A percentile compares a stretch with the other conserved stretches of the same genome.
phyloP scores from a whole-genome alignment of 1,284 basidiomycete species.

The Ceratorhiza oryzae-sativae region DNA sequence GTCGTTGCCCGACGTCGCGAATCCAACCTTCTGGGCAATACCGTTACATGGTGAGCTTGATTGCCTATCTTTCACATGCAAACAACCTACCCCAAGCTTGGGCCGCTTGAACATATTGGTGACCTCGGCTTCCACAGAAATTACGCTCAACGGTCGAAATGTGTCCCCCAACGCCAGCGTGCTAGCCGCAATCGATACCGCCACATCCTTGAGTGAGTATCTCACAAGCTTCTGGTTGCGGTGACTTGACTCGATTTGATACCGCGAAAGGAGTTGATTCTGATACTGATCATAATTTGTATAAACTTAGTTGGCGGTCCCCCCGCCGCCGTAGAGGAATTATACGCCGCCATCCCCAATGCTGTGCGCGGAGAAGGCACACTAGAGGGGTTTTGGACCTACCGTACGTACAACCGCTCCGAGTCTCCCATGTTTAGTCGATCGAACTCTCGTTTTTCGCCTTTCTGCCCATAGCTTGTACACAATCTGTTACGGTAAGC shows the following conservation, averaged over 20 bases:
- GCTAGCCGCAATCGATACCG: conserved; percentile 53
- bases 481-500: conserved; percentile 37
- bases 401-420: conserved; percentile 37
- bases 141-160: conserved; percentile 44
- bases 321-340: conserved; percentile 42
- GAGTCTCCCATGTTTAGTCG: neutral
- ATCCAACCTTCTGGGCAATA: conserved; percentile 37
- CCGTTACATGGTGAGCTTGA: conserved; percentile 29
- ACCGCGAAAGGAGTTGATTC: neutral
- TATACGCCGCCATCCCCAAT: conserved; percentile 48
- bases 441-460: conserved; percentile 9
- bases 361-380: conserved; percentile 40
- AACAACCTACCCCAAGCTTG: neutral
- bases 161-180: conserved; percentile 12
- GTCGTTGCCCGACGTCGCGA: conserved; percentile 9
- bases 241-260: neutral
- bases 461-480: conserved; percentile 4
- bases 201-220: conserved; percentile 50
- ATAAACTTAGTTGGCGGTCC: conserved; percentile 43
- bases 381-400: conserved; percentile 44
- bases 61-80: neutral
- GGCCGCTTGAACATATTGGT: conserved; percentile 1
- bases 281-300: neutral
- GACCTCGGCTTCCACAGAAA: conserved; percentile 30
- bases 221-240: neutral